Conservation (phyloP, 768 basidiomycete genomes). For the Naganishia antarctica region DNA sequence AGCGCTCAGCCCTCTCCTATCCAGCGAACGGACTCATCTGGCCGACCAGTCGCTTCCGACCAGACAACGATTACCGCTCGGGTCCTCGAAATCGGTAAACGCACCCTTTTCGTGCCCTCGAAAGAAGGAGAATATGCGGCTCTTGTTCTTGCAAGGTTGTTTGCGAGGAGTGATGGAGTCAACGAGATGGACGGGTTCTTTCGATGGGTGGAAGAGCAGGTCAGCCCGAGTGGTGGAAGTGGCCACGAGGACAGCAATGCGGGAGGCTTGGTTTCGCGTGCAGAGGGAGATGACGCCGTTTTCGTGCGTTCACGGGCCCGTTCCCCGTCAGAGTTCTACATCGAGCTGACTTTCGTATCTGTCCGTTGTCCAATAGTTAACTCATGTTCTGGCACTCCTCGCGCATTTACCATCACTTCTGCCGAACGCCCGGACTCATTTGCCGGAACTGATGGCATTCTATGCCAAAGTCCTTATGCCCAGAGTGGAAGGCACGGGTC, state of each 20-base stretch:
- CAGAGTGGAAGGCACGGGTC: neutral
- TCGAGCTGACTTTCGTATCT: no score
- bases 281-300: neutral
- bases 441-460: conserved; percentile 12
- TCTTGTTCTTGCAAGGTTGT: conserved; percentile 72
- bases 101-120: conserved; percentile 51
- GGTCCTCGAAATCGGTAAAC: conserved; percentile 4
- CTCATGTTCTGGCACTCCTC: conserved; percentile 24
- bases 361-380: no score
- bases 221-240: neutral
- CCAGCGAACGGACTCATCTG: no score
- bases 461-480: conserved; percentile 4
- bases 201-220: conserved; percentile 28
- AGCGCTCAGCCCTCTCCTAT: neutral
- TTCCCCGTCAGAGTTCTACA: no score
- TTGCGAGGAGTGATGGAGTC: conserved; percentile 61
- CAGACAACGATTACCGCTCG: conserved; percentile 53
- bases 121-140: conserved; percentile 80
- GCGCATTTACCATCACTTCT: conserved; percentile 22
- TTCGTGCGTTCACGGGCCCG: no score
- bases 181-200: conserved; percentile 32
- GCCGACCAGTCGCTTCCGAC: no score
- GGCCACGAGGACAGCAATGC: neutral
- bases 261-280: neutral
- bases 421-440: neutral